These are phyloP conservation scores for Pholiota adiposa DNA, from an alignment of 1,284 basidiomycete genomes.

Conservation along the genomic window DNA sequence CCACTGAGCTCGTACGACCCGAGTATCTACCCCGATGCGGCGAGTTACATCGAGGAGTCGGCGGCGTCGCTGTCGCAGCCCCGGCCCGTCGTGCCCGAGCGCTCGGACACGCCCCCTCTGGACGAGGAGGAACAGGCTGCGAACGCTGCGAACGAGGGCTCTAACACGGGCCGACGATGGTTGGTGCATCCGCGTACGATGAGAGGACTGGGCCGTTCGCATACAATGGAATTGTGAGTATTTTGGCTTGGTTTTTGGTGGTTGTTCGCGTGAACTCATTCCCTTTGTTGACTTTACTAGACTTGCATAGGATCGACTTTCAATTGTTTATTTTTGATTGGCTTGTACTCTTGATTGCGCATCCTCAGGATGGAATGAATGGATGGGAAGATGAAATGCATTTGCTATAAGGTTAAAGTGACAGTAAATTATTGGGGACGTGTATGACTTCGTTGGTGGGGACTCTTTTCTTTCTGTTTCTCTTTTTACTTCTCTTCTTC, in stretches of 20 bases:
- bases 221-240: slow-evolving; percentile 35
- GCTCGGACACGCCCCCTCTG: slow-evolving; percentile 24
- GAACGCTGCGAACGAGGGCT: background rate
- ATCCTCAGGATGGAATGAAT: background rate
- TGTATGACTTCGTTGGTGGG: background rate
- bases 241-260: background rate
- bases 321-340: background rate
- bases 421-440: background rate
- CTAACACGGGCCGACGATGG: background rate
- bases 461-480: background rate
- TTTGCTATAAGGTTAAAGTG: background rate
- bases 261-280: background rate
- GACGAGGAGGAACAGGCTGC: slow-evolving; percentile 15
- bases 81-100: slow-evolving; percentile 9
- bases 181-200: slow-evolving; percentile 23
- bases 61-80: slow-evolving; percentile 15
- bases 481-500: background rate
- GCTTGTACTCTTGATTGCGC: no score
- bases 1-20: slow-evolving; percentile 37
- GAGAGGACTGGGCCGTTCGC: slow-evolving; percentile 32
- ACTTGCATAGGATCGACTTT: background rate
- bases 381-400: background rate
- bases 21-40: slow-evolving; percentile 38
- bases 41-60: slow-evolving; percentile 27
- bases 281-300: background rate